phyloP scores from a whole-genome alignment of 2,329 filamentous ascomycete genomes.

The Phialocephala sp. region DNA sequence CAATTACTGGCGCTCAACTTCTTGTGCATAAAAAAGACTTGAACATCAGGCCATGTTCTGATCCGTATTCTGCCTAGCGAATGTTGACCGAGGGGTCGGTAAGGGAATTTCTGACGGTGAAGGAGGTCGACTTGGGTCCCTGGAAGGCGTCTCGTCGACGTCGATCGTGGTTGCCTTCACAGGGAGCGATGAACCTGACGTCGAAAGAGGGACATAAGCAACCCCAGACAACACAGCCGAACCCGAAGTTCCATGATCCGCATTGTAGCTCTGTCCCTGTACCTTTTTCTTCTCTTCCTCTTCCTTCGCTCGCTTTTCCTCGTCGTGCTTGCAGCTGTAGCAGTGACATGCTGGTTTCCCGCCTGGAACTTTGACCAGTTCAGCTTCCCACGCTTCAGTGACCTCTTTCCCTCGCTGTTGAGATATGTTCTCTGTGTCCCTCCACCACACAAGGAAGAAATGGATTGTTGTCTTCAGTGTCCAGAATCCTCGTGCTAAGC shows the following conservation, averaged over 20 bases:
- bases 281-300: conserved; percentile 1
- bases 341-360: conserved; percentile 7
- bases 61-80: not conserved
- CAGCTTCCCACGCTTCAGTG: not conserved
- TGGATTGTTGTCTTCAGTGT: conserved; percentile 8
- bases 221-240: not conserved
- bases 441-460: conserved; percentile 13
- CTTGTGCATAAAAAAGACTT: not conserved
- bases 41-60: not conserved
- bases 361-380: not conserved
- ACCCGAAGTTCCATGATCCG: not conserved
- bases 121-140: not conserved
- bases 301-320: not conserved
- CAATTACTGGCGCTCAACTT: not conserved
- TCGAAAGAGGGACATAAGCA: not conserved
- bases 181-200: not conserved
- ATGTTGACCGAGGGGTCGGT: not conserved
- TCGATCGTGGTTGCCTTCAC: not conserved
- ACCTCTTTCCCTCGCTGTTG: conserved; percentile 7
- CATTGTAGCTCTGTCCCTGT: not conserved
- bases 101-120: not conserved
- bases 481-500: not conserved
- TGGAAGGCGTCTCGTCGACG: not conserved
- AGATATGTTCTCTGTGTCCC: conserved; percentile 1
- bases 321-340: conserved; percentile 8